Evolutionary conservation across 2,329 filamentous ascomycete species (phyloP).

Genomic region (Aspergillus calidoustus): DNA sequence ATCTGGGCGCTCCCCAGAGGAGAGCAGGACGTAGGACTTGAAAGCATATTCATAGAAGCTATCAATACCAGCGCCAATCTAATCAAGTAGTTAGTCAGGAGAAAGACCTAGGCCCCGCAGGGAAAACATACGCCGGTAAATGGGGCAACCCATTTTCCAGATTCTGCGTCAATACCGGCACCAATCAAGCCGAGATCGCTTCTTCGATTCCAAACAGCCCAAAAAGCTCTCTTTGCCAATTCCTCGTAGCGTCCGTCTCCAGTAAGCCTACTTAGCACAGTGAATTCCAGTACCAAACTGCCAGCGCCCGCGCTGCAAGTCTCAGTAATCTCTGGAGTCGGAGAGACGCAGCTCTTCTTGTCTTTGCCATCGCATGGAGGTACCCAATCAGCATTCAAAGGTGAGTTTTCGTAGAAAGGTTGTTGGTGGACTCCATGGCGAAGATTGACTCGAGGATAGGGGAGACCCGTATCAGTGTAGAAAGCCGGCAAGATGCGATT

Average conservation of each 20-base stretch:
- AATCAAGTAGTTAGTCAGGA: constrained; percentile 7
- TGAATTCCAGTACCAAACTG: constrained; percentile 91
- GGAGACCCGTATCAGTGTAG: constrained; percentile 85
- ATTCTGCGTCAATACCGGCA: constrained; percentile 89
- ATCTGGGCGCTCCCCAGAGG: constrained; percentile 62
- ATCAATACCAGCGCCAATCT: constrained; percentile 92
- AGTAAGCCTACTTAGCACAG: constrained; percentile 84
- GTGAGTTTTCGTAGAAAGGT: constrained; percentile 88
- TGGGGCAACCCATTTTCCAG: constrained; percentile 83
- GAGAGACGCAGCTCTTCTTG: constrained; percentile 29
- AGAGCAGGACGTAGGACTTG: constrained; percentile 90
- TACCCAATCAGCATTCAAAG: constrained; percentile 59
- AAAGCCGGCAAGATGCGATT: constrained; percentile 88
- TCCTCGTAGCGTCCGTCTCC: constrained; percentile 88
- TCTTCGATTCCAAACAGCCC: constrained; percentile 90
- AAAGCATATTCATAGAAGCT: constrained; percentile 99
- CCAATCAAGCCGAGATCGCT: constrained; percentile 87
- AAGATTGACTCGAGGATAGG: constrained; percentile 92
- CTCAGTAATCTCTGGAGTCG: constrained; percentile 77
- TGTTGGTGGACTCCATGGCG: constrained; percentile 70
- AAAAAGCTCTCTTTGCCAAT: constrained; percentile 88
- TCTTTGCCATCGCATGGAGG: constrained; percentile 50
- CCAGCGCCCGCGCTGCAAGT: constrained; percentile 97
- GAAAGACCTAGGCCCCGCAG: no score
- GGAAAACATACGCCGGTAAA: constrained; percentile 68